Conservation (phyloP, 208 protist genomes). For the Novymonas esmeraldas region DNA sequence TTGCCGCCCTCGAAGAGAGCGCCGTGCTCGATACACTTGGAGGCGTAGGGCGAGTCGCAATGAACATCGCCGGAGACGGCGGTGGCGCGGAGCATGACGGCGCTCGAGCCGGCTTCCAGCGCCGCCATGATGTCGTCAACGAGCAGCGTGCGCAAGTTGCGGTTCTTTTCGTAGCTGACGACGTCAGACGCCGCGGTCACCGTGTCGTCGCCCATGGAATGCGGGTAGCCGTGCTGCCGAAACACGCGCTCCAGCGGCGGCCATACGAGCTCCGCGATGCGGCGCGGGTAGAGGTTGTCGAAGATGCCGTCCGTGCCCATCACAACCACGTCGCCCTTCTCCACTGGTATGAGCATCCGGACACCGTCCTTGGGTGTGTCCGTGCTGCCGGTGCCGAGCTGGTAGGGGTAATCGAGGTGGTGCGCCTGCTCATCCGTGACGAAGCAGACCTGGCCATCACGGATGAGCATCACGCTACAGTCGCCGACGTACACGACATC, state of each 20-base stretch:
- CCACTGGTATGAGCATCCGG: slow-evolving; percentile 47
- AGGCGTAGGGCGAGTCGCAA: slow-evolving; percentile 66
- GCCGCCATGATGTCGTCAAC: slow-evolving; percentile 56
- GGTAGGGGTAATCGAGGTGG: slow-evolving; percentile 69
- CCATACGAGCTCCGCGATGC: slow-evolving; percentile 52
- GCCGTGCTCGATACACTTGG: slow-evolving; percentile 62
- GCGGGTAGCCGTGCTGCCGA: slow-evolving; percentile 26
- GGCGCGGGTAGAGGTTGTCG: slow-evolving; percentile 65
- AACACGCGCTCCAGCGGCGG: slow-evolving; percentile 32
- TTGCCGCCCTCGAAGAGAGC: slow-evolving; percentile 78
- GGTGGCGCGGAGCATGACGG: slow-evolving; percentile 41
- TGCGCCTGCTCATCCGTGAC: slow-evolving; percentile 62
- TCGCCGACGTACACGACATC: slow-evolving; percentile 71
- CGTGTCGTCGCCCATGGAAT: neutral
- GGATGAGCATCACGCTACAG: slow-evolving; percentile 62
- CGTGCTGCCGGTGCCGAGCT: slow-evolving; percentile 62
- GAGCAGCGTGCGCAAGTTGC: slow-evolving; percentile 28
- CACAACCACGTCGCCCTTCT: slow-evolving; percentile 60
- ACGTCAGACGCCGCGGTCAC: slow-evolving; percentile 1
- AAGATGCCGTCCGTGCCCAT: slow-evolving; percentile 79
- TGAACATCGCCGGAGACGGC: slow-evolving; percentile 45
- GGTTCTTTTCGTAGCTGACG: slow-evolving; percentile 3
- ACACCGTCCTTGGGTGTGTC: slow-evolving; percentile 52
- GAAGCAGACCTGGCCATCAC: slow-evolving; percentile 48
- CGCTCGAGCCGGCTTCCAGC: slow-evolving; percentile 34